phyloP scores from a whole-genome alignment of 73 alveolate species.

The Uronychia setigera region DNA sequence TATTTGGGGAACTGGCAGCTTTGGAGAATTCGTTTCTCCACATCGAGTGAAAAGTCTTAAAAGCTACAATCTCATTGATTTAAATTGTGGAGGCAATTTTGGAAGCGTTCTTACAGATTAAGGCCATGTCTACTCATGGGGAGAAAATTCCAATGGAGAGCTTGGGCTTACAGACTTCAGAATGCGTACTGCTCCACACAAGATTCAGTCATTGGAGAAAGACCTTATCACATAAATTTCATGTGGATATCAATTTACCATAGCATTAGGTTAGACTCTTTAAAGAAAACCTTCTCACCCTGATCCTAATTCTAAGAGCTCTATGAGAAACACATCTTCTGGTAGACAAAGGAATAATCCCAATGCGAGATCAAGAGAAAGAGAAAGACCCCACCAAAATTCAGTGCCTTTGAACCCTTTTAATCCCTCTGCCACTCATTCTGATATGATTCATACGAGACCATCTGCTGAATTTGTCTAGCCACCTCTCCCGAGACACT shows the following conservation, averaged over 20 bases:
- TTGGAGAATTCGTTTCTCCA: conserved; percentile 58
- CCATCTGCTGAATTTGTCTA: no score
- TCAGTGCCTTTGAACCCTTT: no score
- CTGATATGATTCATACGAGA: no score
- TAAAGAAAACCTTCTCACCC: no score
- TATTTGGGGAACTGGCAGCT: conserved; percentile 70
- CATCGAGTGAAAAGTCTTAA: conserved; percentile 54
- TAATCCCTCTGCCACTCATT: no score
- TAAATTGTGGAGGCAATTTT: conserved; percentile 62
- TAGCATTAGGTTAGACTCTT: background rate
- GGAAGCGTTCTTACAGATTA: conserved; percentile 43
- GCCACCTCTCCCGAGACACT: no score
- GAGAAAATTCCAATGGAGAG: background rate
- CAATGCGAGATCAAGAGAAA: no score
- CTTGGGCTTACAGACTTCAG: background rate
- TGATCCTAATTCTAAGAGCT: no score
- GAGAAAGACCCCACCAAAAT: no score
- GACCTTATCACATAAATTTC: background rate
- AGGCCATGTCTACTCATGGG: background rate
- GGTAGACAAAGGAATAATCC: no score
- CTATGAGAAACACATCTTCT: no score
- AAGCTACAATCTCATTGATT: conserved; percentile 9
- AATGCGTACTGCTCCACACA: background rate
- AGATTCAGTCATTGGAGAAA: background rate
- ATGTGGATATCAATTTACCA: background rate